phyloP scores from a whole-genome alignment of 2,329 filamentous ascomycete genomes.

The Fusarium bactridioides region DNA sequence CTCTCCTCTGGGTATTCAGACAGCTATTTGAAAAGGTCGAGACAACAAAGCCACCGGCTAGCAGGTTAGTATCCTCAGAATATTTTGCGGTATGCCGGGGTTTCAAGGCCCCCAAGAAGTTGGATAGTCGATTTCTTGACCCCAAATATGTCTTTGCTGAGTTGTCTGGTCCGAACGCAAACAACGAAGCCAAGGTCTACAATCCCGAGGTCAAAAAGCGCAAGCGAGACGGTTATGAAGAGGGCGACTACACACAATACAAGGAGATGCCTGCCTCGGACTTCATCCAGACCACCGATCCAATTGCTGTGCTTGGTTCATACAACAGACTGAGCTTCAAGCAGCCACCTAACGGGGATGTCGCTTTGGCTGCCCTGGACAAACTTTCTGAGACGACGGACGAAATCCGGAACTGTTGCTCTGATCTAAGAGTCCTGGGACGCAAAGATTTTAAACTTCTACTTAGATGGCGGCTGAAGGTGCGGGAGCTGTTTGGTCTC shows the following conservation, averaged over 20 bases:
- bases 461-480: conserved; percentile 88
- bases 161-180: conserved; percentile 77
- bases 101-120: conserved; percentile 50
- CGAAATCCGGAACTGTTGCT: conserved; percentile 80
- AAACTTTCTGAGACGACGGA: conserved; percentile 86
- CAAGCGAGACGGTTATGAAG: conserved; percentile 97
- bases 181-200: conserved; percentile 98
- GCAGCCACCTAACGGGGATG: conserved; percentile 80
- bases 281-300: conserved; percentile 92
- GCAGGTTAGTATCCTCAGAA: too few species aligned
- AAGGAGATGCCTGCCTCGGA: conserved; percentile 89
- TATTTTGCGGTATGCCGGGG: too few species aligned
- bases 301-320: conserved; percentile 87
- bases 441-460: conserved; percentile 93
- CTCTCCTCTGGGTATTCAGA: too few species aligned
- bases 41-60: too few species aligned
- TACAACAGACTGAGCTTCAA: conserved; percentile 86
- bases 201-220: conserved; percentile 98
- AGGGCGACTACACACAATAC: conserved; percentile 92
- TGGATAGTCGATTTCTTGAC: conserved; percentile 93
- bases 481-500: too few species aligned
- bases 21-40: too few species aligned
- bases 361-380: conserved; percentile 85
- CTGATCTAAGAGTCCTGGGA: conserved; percentile 87
- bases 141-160: conserved; percentile 91